Base-by-base conservation (phyloP, 2,329 filamentous ascomycete species). In the Penicillium capsulatum region DNA sequence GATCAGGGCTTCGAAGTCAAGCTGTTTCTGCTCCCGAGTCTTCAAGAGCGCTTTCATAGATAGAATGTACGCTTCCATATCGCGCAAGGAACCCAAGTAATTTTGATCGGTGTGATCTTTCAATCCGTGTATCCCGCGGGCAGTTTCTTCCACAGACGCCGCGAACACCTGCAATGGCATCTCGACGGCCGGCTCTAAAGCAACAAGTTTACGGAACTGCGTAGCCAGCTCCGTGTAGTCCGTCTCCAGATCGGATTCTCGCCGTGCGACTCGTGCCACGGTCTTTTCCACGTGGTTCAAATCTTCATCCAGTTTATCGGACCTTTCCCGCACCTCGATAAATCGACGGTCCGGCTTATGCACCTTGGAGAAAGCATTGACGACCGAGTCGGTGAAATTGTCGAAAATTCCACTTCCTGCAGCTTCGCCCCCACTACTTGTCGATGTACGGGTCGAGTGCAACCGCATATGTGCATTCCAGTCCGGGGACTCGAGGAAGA, bases 381-480 rank as follows among this genome's bases (percentile, higher is more conserved):
- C 85, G 61, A 97, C 94, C 24, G 86, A 94, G 64, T 98, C 92
- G 28, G 92, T 88, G 60, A 97, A 88, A 56, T 86, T 90, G 61
- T 98, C 92, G 55, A 98, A 92, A 30, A 97, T 87, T 27, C 89
- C 75, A 17, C 74, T 74, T 58, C 61, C 61, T 5, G 68, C 67
- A 26, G 59, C 63, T 7, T 66, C 63, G 5, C 66, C 63, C 10
- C 65, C 63, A 9, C 67, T 62, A 35, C 62, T 67, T 13, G 66
- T 74, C 45, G 81, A 78, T 17, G 74, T 77, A 32, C 91, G 77
- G 36, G 79, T 75, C 8, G 83, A 79, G 33, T 89, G 80, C 51
- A 80, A 80, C 56, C 82, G 83, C 90, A 98, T 96, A 32, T 88
- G 91, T 22, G 89, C 85, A 64, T 98, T 97, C 92, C 92, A 98